A percentile compares a stretch with the other conserved stretches of the same genome.
Conservation (phyloP, 768 basidiomycete species). For the Pisolithus albus region DNA sequence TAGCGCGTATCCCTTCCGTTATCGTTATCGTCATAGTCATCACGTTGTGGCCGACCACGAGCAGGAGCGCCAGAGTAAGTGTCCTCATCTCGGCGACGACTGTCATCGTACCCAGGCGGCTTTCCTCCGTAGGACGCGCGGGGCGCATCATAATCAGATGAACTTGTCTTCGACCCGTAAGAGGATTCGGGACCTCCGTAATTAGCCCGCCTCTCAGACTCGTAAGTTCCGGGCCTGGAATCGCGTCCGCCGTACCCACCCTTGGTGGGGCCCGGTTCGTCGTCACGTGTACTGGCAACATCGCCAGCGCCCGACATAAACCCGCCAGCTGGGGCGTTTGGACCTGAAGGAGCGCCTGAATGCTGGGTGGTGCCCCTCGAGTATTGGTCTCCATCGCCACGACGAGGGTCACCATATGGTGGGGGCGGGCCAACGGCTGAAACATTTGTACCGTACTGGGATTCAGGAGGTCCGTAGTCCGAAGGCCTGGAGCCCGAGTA, state of each 20-base stretch:
- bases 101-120: not conserved
- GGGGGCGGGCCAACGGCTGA: not conserved
- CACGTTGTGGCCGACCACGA: not conserved
- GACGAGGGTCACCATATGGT: not conserved
- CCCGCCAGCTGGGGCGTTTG: not conserved
- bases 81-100: not conserved
- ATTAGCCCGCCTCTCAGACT: not conserved
- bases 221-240: not conserved
- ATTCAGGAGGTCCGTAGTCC: not conserved
- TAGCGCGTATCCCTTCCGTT: slow-evolving; percentile 10
- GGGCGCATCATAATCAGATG: not conserved
- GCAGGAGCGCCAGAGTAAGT: not conserved
- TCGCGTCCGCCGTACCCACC: not conserved
- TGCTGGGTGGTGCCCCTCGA: not conserved
- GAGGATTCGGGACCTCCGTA: not conserved
- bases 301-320: not conserved
- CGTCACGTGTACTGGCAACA: not conserved
- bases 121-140: not conserved
- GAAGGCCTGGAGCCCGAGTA: not conserved
- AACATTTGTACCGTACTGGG: not conserved
- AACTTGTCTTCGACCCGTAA: not conserved
- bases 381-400: not conserved
- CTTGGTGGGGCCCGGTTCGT: not conserved
- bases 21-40: slow-evolving; percentile 1
- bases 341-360: not conserved